Evolutionary conservation across 176 grass and related monocot genomes (phyloP).

Genomic region (Tillandsia fasciculata): DNA sequence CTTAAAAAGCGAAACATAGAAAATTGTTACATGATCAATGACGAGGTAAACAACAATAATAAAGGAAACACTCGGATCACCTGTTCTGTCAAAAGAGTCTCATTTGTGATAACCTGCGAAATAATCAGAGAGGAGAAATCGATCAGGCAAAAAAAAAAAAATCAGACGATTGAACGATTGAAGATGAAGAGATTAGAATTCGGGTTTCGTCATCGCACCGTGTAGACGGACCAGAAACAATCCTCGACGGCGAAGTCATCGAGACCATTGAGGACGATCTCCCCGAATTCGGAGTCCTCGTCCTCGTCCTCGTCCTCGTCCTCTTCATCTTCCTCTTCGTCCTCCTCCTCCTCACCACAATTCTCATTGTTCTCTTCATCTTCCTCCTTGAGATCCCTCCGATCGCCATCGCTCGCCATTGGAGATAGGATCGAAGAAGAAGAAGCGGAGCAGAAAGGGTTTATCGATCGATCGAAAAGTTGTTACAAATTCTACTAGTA

Average conservation of each 20-base stretch:
- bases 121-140: slow-evolving; percentile 13
- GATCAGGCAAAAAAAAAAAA: neutral
- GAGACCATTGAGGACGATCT: slow-evolving; percentile 61
- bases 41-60: neutral
- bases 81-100: slow-evolving; percentile 77
- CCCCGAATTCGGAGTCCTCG: slow-evolving; percentile 43
- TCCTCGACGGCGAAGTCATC: slow-evolving; percentile 60
- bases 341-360: slow-evolving; percentile 37
- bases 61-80: slow-evolving; percentile 29
- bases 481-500: neutral
- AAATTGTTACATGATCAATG: neutral
- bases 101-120: slow-evolving; percentile 86
- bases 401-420: slow-evolving; percentile 33
- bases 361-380: slow-evolving; percentile 9
- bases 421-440: neutral
- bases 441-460: neutral
- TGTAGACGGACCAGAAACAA: slow-evolving; percentile 64
- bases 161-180: neutral
- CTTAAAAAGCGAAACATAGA: neutral
- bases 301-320: slow-evolving; percentile 34
- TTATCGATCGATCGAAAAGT: neutral
- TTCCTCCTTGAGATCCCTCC: slow-evolving; percentile 29
- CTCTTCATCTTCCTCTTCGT: slow-evolving; percentile 39
- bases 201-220: slow-evolving; percentile 19
- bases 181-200: neutral